Evolutionary conservation across 768 basidiomycete species (phyloP), one percentile per base, ranked within the genome.

Genomic region (Collybia mongolica): DNA sequence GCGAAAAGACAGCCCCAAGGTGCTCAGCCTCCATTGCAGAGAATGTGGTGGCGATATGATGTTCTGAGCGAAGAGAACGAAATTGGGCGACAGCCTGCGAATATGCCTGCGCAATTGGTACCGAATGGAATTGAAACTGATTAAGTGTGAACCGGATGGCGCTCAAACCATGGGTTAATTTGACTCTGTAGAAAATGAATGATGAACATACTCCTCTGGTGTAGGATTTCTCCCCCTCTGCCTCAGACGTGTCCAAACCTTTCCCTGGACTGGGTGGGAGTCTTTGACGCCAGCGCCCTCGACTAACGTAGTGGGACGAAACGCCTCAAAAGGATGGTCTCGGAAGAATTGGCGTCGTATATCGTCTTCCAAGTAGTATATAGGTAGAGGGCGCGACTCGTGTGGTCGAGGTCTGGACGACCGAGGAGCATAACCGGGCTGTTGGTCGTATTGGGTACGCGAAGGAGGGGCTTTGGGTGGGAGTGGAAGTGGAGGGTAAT

Each of bases 291-390:
- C 65, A 17, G 73, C 82, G 14, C 75, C 76, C 69, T 99, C 97
- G 0, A 90, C 81, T 45, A 99, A 65, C 9, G 80, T 84, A 7
- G 76, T 74, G 1, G 93, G 84, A 38, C 95, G 77, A 68, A 95
- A 90, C 1, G 93, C 88, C 71, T 99, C 95, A 62, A 97, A 97
- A 6, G 97, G 94, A 65, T 97, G 95, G 72, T 99, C 97, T 37
- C 76, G 75, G 74, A 95, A 98, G 76, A 99, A 98, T 65, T 91
- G 90, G 48, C 83, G 76, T 29, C 97, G 84, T 51, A 98, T 73
- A 54, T 80, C 75, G 66, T 99, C 97, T 63, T 96, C 93, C 36
- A 88, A 51, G 64, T 94, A 97, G 47, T 75, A 73, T 44, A 98
- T 78, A 9, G 80, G 77, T 41, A 79, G 53, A 0, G 88, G 86